Percentiles rank a stretch among this genome's conserved stretches.
phyloP scores from a whole-genome alignment of 306 rosid genomes.

The Dalbergia cultrata region DNA sequence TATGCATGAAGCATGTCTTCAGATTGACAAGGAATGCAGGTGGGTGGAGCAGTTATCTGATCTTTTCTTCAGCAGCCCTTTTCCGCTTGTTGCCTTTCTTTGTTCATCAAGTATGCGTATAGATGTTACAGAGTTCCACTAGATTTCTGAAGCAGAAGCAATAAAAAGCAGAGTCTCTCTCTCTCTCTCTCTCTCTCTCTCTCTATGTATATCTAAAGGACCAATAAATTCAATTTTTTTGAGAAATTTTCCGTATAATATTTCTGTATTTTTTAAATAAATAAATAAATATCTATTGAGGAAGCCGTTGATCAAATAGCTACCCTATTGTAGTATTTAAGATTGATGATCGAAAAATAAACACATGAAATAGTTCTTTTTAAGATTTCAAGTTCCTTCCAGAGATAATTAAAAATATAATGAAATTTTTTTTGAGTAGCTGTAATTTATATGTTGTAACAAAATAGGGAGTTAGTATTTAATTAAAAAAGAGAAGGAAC shows the following conservation, averaged over 20 bases:
- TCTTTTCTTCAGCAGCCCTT: not conserved
- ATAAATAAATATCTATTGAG: not conserved
- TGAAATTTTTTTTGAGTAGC: not conserved
- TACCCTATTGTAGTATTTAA: not conserved
- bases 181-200: conserved; percentile 4
- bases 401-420: not conserved
- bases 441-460: not conserved
- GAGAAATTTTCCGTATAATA: not conserved
- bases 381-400: not conserved
- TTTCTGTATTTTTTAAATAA: not conserved
- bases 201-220: not conserved
- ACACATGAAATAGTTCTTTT: not conserved
- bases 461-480: not conserved
- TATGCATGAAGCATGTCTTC: conserved; percentile 74
- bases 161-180: conserved; percentile 5
- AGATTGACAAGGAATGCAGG: conserved; percentile 78
- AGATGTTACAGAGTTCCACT: not conserved
- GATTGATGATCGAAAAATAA: conserved; percentile 1
- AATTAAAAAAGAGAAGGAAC: not conserved
- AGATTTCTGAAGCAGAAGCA: not conserved
- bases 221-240: conserved; percentile 11
- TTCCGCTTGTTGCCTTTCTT: conserved; percentile 34
- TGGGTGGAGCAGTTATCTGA: conserved; percentile 31
- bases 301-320: not conserved
- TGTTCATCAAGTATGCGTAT: not conserved